Evolutionary conservation across 257 asterid species (phyloP), one percentile per base, ranked within the genome.

Genomic region (Solanum acaule): DNA sequence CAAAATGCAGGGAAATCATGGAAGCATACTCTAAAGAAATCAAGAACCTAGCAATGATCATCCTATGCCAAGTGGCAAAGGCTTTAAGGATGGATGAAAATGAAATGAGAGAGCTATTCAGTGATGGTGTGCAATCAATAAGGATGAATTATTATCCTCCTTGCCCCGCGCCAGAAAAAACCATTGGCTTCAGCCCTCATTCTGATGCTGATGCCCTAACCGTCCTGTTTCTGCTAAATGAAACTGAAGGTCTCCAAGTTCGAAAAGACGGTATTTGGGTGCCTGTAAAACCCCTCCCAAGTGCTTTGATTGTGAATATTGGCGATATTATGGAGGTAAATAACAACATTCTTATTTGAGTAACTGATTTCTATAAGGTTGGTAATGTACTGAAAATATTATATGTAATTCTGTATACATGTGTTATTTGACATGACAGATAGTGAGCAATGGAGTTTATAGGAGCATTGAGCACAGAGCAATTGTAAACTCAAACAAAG

Each of bases 71-170:
- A 82, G 72, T 94, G 93, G 92, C 90, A 14, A 90, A 90, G 91
- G 92, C 92, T 18, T n/a, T 93, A 38, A 88, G 82, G 71, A 93
- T 93, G 90, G 91, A 92, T 13, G 89, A 87, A 9, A 88, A 44
- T 6, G 95, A 93, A 87, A 87, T 93, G 75, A 31, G 15, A 52
- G 91, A 67, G 9, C 77, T 88, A 6, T 91, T 94, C 78, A 22
- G 40, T 5, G 91, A 92, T 14, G 95, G 96, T 14, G 89, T 92
- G 37, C 96, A 94, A 35, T 73, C 92, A 10, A 93, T 94, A 89
- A 68, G 94, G 37, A 91, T 94, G 93, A 93, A 94, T 81, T 92
- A 89, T 86, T 93, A 93, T 91, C 94, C 96, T 34, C 94, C 93
- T 11, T 94, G 95, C 56, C 95, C 96, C 1, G 88, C 90, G 88